phyloP scores from a whole-genome alignment of 1,139 yeast species.

The Yamadazyma taylorii region DNA sequence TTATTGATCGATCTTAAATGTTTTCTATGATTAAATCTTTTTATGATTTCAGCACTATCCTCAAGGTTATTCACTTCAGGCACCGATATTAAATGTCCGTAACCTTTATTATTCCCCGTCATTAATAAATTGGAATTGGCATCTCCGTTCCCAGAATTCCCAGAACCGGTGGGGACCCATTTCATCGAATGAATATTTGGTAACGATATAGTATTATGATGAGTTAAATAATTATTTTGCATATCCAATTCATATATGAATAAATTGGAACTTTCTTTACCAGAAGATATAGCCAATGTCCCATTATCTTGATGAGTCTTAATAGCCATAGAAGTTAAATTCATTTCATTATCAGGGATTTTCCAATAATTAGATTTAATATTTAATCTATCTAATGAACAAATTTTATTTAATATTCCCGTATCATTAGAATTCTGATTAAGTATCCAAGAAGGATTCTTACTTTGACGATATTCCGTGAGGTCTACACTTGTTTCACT shows the following conservation, averaged over 20 bases:
- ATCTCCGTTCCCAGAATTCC: too few species aligned
- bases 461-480: slow-evolving; percentile 5
- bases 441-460: slow-evolving; percentile 26
- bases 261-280: slow-evolving; percentile 53
- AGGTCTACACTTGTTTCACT: slow-evolving; percentile 15
- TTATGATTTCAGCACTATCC: slow-evolving; percentile 66
- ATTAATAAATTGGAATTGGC: slow-evolving; percentile 41
- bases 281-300: slow-evolving; percentile 65
- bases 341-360: slow-evolving; percentile 58
- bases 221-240: slow-evolving; percentile 51
- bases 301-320: slow-evolving; percentile 28
- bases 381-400: slow-evolving; percentile 41
- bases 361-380: slow-evolving; percentile 70
- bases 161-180: slow-evolving; percentile 65
- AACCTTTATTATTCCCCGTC: slow-evolving; percentile 72
- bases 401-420: slow-evolving; percentile 38
- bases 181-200: slow-evolving; percentile 66
- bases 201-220: slow-evolving; percentile 70
- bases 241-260: slow-evolving; percentile 61
- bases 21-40: slow-evolving; percentile 71
- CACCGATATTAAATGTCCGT: slow-evolving; percentile 65
- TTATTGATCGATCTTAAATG: slow-evolving; percentile 42
- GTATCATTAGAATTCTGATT: slow-evolving; percentile 29
- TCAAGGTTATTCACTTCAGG: slow-evolving; percentile 47
- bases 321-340: slow-evolving; percentile 55